Conservation (phyloP, 2,329 filamentous ascomycete species). For the Periglandula ipomoeae region DNA sequence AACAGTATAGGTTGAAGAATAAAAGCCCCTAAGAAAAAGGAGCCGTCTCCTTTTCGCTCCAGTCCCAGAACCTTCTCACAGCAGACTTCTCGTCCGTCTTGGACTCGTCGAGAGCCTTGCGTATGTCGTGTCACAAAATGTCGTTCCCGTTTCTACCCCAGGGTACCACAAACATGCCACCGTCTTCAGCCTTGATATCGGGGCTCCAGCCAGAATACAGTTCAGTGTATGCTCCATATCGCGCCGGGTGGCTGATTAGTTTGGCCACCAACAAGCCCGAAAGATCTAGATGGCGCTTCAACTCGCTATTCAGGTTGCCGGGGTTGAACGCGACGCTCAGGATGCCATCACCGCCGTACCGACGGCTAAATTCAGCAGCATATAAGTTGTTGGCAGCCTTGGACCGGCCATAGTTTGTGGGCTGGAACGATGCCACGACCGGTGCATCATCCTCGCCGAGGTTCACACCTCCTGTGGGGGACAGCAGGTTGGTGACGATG, state of each 20-base stretch:
- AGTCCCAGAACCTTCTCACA: slow-evolving; percentile 5
- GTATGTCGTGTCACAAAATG: slow-evolving; percentile 2
- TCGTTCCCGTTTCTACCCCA: slow-evolving; percentile 7
- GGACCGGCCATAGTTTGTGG: slow-evolving; percentile 14
- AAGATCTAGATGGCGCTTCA: slow-evolving; percentile 21
- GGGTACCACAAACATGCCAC: slow-evolving; percentile 8
- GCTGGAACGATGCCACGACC: not conserved
- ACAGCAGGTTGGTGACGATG: not conserved
- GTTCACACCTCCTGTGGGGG: slow-evolving; percentile 7
- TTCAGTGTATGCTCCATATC: slow-evolving; percentile 37
- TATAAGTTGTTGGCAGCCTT: slow-evolving; percentile 24
- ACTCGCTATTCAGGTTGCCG: slow-evolving; percentile 28
- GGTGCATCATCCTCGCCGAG: slow-evolving; percentile 12
- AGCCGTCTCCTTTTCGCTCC: slow-evolving; percentile 7
- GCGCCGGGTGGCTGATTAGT: slow-evolving; percentile 16
- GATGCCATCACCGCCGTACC: slow-evolving; percentile 19
- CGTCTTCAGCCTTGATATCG: slow-evolving; percentile 26
- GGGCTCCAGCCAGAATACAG: slow-evolving; percentile 37
- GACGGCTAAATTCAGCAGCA: slow-evolving; percentile 20
- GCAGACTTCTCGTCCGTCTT: slow-evolving; percentile 2
- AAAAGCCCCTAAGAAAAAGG: slow-evolving; percentile 2
- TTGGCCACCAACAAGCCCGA: slow-evolving; percentile 9
- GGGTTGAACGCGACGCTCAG: slow-evolving; percentile 27
- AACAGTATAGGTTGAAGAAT: no score
- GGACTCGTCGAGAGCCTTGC: slow-evolving; percentile 3